Evolutionary conservation across 2,329 filamentous ascomycete genomes (phyloP).

Genomic region (Fusarium hostae): DNA sequence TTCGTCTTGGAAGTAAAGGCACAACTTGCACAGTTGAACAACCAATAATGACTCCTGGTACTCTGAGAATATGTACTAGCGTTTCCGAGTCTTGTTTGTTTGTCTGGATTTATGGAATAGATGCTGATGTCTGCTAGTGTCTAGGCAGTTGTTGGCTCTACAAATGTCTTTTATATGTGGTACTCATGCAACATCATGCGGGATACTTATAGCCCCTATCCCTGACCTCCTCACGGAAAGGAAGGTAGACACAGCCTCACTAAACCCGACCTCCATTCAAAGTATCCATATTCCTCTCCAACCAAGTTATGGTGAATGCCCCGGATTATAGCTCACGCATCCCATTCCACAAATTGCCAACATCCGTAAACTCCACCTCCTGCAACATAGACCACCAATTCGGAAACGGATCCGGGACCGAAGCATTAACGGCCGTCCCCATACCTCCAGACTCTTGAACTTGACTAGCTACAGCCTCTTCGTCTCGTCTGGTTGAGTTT

Average conservation of each 20-base stretch:
- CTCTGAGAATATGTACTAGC: too few relatives aligned
- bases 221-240: not conserved
- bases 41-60: too few relatives aligned
- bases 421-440: not conserved
- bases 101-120: not conserved
- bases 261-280: not conserved
- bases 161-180: not conserved
- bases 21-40: not conserved
- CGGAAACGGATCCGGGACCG: constrained; percentile 33
- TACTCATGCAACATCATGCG: not conserved
- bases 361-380: constrained; percentile 39
- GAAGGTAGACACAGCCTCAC: not conserved
- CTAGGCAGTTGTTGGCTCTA: not conserved
- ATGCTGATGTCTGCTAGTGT: not conserved
- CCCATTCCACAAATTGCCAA: constrained; percentile 24
- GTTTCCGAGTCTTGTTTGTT: not conserved
- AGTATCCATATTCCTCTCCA: too few relatives aligned
- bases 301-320: not conserved
- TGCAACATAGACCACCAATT: constrained; percentile 44
- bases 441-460: not conserved
- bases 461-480: not conserved
- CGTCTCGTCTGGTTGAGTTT: not conserved
- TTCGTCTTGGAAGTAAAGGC: not conserved
- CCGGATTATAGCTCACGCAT: not conserved
- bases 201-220: not conserved